Evolutionary conservation across 148 eudicot species (phyloP).

Genomic region (Camellia lanceoleosa): DNA sequence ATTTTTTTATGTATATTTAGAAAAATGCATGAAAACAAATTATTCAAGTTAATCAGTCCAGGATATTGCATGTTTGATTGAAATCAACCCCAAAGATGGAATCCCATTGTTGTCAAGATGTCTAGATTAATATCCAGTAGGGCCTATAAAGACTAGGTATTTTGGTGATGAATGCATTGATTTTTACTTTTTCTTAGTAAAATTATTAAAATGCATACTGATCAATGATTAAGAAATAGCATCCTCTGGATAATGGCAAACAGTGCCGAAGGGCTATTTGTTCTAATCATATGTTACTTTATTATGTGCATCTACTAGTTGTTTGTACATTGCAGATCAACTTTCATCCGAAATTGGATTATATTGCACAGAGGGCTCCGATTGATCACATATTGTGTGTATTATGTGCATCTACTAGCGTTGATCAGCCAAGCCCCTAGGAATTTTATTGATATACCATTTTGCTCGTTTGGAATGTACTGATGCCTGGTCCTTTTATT

Average conservation of each 20-base stretch:
- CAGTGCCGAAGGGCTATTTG: no score
- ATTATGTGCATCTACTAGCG: no score
- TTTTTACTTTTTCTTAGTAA: no score
- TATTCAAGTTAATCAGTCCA: not conserved
- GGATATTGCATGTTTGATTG: not conserved
- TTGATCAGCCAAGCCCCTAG: not conserved
- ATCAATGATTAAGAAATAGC: not conserved
- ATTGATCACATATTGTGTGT: no score
- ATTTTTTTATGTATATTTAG: not conserved
- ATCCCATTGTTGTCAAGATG: not conserved
- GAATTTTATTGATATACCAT: not conserved
- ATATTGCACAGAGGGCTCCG: no score
- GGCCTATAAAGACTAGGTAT: not conserved
- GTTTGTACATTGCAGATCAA: no score
- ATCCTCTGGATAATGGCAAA: not conserved
- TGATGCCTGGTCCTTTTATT: constrained; percentile 22
- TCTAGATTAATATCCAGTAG: not conserved
- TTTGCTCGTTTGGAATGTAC: constrained; percentile 11
- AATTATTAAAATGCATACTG: no score
- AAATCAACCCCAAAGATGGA: not conserved
- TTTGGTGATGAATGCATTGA: no score
- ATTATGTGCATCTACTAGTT: no score
- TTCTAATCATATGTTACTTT: no score
- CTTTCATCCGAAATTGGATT: no score
- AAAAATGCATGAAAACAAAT: not conserved